A percentile compares a stretch with the other conserved stretches of the same genome.
Evolutionary conservation across 1,139 yeast genomes (phyloP).

Genomic region (Hansenula sp.): DNA sequence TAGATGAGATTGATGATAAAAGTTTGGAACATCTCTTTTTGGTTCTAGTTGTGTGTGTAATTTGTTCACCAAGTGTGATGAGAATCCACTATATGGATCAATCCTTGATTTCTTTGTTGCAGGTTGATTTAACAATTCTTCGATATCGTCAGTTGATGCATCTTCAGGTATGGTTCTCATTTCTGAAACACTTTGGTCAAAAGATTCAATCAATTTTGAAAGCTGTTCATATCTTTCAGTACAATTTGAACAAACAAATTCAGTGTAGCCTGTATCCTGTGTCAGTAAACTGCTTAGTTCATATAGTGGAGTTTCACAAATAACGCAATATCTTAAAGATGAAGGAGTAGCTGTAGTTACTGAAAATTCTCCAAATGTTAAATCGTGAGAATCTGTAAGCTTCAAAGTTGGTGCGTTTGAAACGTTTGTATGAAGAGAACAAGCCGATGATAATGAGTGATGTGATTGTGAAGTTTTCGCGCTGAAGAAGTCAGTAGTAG

Average conservation of each 20-base stretch:
- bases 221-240: constrained; percentile 54
- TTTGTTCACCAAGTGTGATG: constrained; percentile 26
- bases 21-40: neutral
- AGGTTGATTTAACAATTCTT: constrained; percentile 15
- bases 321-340: constrained; percentile 50
- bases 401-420: constrained; percentile 16
- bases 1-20: neutral
- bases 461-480: constrained; percentile 2
- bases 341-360: constrained; percentile 8
- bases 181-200: constrained; percentile 13
- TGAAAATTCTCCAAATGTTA: constrained; percentile 15
- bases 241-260: constrained; percentile 65
- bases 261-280: constrained; percentile 31
- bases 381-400: constrained; percentile 11
- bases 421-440: constrained; percentile 1
- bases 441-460: constrained; percentile 1
- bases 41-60: constrained; percentile 23
- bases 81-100: constrained; percentile 20
- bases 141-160: constrained; percentile 14
- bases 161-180: constrained; percentile 11
- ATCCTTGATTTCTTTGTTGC: constrained; percentile 13
- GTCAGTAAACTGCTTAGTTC: constrained; percentile 50
- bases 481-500: neutral
- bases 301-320: constrained; percentile 65
- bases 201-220: constrained; percentile 34